phyloP scores from a whole-genome alignment of 1,139 yeast genomes.

The Kurtzmaniella quercitrusa region DNA sequence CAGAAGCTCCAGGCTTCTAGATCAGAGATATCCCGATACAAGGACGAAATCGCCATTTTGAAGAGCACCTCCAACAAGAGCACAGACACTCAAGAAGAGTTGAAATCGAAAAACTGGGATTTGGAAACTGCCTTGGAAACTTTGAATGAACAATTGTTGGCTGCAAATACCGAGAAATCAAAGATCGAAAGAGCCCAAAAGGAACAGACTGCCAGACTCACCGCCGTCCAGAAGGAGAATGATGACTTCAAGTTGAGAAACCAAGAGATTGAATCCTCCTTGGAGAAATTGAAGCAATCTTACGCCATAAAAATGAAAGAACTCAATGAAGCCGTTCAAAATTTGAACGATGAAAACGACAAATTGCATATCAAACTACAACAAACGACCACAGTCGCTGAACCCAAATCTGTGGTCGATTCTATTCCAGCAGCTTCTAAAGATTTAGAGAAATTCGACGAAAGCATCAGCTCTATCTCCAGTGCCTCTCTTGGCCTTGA shows the following conservation, averaged over 20 bases:
- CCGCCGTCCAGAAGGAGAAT: slow-evolving; percentile 35
- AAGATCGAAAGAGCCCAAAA: slow-evolving; percentile 26
- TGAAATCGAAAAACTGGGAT: slow-evolving; percentile 77
- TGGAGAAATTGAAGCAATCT: slow-evolving; percentile 28
- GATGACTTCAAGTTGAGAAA: slow-evolving; percentile 46
- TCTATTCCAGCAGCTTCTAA: background rate
- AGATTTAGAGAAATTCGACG: slow-evolving; percentile 17
- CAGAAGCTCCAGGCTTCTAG: slow-evolving; percentile 35
- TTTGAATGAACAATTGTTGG: slow-evolving; percentile 41
- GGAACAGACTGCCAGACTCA: slow-evolving; percentile 30
- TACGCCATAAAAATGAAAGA: slow-evolving; percentile 40
- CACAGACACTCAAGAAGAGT: slow-evolving; percentile 37
- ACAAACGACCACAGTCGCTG: slow-evolving; percentile 4
- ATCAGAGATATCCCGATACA: slow-evolving; percentile 35
- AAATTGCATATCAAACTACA: slow-evolving; percentile 40
- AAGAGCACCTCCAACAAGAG: slow-evolving; percentile 29
- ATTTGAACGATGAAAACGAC: slow-evolving; percentile 64
- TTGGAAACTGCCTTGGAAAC: slow-evolving; percentile 56
- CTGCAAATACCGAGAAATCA: slow-evolving; percentile 24
- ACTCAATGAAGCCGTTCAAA: slow-evolving; percentile 47
- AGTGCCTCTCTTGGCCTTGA: background rate
- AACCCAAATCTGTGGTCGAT: background rate
- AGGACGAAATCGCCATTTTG: slow-evolving; percentile 33
- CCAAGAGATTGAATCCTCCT: slow-evolving; percentile 32
- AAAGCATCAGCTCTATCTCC: slow-evolving; percentile 10